Percentiles rank a stretch among this genome's conserved stretches.
These are phyloP conservation scores for Amborella trichopoda DNA, from an alignment of 164 flowering plant genomes.

Conservation along the genomic window DNA sequence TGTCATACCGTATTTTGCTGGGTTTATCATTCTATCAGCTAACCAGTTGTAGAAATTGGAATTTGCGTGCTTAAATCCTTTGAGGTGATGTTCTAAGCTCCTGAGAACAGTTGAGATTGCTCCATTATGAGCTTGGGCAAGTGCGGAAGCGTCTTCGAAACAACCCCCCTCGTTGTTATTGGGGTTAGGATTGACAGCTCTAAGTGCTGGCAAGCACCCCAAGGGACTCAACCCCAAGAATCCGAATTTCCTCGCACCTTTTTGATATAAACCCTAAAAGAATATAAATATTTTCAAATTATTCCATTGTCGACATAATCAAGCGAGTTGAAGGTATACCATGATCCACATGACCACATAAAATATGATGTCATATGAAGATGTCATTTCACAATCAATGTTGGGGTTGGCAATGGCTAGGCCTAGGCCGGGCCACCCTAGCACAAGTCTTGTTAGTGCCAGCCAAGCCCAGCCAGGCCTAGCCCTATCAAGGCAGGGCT, in stretches of 20 bases:
- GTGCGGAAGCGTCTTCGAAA: slow-evolving; percentile 30
- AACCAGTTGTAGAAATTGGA: slow-evolving; percentile 43
- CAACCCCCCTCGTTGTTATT: slow-evolving; percentile 25
- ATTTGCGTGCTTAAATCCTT: slow-evolving; percentile 36
- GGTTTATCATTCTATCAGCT: slow-evolving; percentile 21
- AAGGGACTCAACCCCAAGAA: slow-evolving; percentile 37
- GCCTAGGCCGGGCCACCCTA: no score
- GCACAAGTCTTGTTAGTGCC: no score
- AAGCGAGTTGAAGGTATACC: no score
- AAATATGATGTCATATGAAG: no score
- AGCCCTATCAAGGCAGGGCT: no score
- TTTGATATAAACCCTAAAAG: slow-evolving; percentile 27
- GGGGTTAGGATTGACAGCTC: slow-evolving; percentile 33
- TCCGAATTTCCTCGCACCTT: slow-evolving; percentile 49
- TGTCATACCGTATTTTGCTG: slow-evolving; percentile 28
- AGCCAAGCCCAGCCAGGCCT: no score
- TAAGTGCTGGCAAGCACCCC: slow-evolving; percentile 46
- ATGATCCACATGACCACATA: no score
- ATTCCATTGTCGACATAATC: no score
- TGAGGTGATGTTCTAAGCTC: slow-evolving; percentile 13
- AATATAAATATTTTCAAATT: no score
- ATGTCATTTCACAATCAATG: no score
- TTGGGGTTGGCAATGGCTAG: no score
- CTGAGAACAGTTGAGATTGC: slow-evolving; percentile 26
- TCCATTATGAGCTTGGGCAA: slow-evolving; percentile 35